Percentiles rank a stretch among this genome's conserved stretches.
These are phyloP conservation scores for Isoetes taiwanensis DNA, from an alignment of 75 land plant genomes.

Conservation along the genomic window DNA sequence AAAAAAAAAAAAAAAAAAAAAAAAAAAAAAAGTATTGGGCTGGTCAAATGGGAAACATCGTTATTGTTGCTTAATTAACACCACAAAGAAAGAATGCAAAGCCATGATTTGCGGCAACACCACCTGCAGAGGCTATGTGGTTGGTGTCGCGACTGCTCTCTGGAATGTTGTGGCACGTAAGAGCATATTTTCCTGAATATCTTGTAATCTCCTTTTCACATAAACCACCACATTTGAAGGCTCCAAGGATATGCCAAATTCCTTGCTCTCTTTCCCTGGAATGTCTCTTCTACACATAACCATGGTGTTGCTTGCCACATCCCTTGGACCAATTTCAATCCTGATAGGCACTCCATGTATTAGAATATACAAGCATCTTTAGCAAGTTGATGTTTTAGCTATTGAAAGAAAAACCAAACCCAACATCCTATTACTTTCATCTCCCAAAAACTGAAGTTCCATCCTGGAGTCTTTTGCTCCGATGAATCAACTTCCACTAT, in stretches of 20 bases:
- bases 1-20: too few species aligned
- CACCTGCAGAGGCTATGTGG: too few species aligned
- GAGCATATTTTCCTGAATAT: conserved; percentile 61
- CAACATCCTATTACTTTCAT: conserved; percentile 74
- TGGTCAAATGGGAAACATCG: too few species aligned
- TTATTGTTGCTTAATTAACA: too few species aligned
- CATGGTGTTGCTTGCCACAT: conserved; percentile 60
- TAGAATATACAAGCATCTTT: too few species aligned
- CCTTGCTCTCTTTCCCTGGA: conserved; percentile 85
- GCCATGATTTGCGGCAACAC: too few species aligned
- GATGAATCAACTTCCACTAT: conserved; percentile 75
- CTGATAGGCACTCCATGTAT: conserved; percentile 86
- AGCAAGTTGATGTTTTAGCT: too few species aligned
- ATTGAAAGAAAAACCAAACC: not conserved
- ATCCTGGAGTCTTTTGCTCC: conserved; percentile 90
- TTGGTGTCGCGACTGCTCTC: too few species aligned
- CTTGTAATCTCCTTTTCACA: conserved; percentile 48
- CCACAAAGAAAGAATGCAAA: too few species aligned
- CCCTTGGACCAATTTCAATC: conserved; percentile 93
- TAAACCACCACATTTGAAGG: conserved; percentile 29
- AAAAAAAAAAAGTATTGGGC: too few species aligned
- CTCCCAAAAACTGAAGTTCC: conserved; percentile 99
- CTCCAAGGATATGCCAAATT: conserved; percentile 79
- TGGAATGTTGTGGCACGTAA: conserved; percentile 55
- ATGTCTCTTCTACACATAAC: conserved; percentile 86